Evolutionary conservation across 2,329 filamentous ascomycete species (phyloP), one percentile per base, ranked within the genome.

Genomic region (Ascocoryne sarcoides): DNA sequence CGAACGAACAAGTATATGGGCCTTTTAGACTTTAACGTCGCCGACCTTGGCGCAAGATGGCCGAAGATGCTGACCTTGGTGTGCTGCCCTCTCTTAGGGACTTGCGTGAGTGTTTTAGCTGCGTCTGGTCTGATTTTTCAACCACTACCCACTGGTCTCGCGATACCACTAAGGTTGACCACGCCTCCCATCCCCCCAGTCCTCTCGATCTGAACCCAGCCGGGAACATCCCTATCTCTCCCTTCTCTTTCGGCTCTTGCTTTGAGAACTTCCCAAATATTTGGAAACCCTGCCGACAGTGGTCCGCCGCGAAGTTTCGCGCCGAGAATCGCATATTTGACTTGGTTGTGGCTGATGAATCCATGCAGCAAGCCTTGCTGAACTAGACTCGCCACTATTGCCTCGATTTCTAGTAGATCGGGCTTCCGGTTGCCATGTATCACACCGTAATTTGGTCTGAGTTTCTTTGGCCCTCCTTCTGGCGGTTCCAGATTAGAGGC

Each of bases 281-380:
- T 67, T 1, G 89, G 88, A 66, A 90, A 95, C 0, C 84, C 85
- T 1, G 82, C 82, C 23, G 68, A 68, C 15, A 85, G 62, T 0
- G 81, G 73, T 17, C 76, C 73, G 4, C 73, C 75, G 48, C 73
- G 75, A 44, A 72, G 71, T 66, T 80, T 82, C 17, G 84, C 79
- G 2, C 89, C 88, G 38, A 83, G 77, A 32, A 95, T 84, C 10
- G 87, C 88, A 55, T 95, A 88, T 36, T 84, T 79, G 32, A 74
- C 73, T 55, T 80, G 78, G 18, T 74, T 74, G 54, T 93, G 86
- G 12, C 84, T 84, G 19, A 95, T 73, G 56, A 89, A 95, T 2
- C 89, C 90, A 50, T 82, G 79, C 58, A 95, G 69, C 17, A 95
- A 67, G 1, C 84, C 85, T 61, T 94, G 85, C 36, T 83, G 77